A percentile compares a stretch with the other conserved stretches of the same genome.
Conservation (phyloP, 108 stramenopile species). For the Cyclotella distinguenda region DNA sequence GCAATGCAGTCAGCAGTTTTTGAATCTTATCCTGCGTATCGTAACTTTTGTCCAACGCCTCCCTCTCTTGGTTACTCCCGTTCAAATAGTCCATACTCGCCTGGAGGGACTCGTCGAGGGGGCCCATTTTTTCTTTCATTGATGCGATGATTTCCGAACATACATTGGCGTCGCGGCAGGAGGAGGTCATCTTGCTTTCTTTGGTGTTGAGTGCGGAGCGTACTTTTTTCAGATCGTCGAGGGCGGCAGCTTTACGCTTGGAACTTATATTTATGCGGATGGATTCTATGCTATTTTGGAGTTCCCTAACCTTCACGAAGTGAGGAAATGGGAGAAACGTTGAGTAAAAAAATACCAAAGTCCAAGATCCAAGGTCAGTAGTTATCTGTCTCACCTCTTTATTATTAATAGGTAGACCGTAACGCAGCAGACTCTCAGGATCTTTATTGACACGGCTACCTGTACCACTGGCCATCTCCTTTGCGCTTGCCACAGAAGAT, state of each 20-base stretch:
- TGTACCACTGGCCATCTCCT: slow-evolving; percentile 84
- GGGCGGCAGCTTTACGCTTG: slow-evolving; percentile 83
- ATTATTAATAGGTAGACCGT: slow-evolving; percentile 88
- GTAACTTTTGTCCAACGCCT: slow-evolving; percentile 83
- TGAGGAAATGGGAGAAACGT: neutral
- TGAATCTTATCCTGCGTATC: slow-evolving; percentile 62
- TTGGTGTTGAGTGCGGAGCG: slow-evolving; percentile 49
- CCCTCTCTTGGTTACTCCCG: slow-evolving; percentile 86
- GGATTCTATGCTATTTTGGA: slow-evolving; percentile 81
- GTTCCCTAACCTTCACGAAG: slow-evolving; percentile 62
- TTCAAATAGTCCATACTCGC: slow-evolving; percentile 60
- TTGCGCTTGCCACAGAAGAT: slow-evolving; percentile 59
- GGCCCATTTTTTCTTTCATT: slow-evolving; percentile 57
- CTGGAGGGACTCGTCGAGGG: slow-evolving; percentile 56
- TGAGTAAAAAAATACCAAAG: too few relatives aligned
- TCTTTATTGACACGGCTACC: slow-evolving; percentile 94
- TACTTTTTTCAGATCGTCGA: slow-evolving; percentile 83
- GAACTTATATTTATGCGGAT: slow-evolving; percentile 74
- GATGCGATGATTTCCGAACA: slow-evolving; percentile 50
- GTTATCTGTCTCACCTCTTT: slow-evolving; percentile 81
- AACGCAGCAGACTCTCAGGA: slow-evolving; percentile 83
- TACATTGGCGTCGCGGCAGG: slow-evolving; percentile 58
- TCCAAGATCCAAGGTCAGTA: too few relatives aligned
- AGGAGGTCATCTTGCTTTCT: slow-evolving; percentile 63
- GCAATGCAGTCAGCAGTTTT: slow-evolving; percentile 62